These are phyloP conservation scores for Diutina ranongensis DNA, from an alignment of 1,139 yeast genomes.

Conservation along the genomic window DNA sequence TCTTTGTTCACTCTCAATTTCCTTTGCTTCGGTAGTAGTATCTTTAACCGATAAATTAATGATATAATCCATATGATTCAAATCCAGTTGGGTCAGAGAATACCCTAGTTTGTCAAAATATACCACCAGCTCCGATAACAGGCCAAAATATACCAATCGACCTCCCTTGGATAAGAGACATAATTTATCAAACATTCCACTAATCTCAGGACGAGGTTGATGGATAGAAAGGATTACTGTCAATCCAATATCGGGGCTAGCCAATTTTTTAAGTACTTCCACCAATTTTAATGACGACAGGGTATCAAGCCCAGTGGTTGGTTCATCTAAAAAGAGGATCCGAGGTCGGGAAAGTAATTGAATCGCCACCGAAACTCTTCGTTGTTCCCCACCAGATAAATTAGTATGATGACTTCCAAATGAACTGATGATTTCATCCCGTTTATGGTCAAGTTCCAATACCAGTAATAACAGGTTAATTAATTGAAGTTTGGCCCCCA, in stretches of 20 bases:
- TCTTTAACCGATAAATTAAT: constrained; percentile 68
- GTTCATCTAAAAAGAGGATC: constrained; percentile 70
- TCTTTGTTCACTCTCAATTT: constrained; percentile 29
- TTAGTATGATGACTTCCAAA: constrained; percentile 39
- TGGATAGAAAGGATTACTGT: constrained; percentile 70
- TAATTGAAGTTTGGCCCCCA: constrained; percentile 29
- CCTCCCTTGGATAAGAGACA: constrained; percentile 67
- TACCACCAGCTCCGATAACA: constrained; percentile 27
- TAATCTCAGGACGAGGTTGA: constrained; percentile 75
- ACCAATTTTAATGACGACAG: constrained; percentile 60
- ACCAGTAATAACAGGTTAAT: constrained; percentile 50
- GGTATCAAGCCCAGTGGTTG: constrained; percentile 83
- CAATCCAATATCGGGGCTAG: constrained; percentile 40
- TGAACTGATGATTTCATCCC: constrained; percentile 44
- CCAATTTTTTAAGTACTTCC: constrained; percentile 45
- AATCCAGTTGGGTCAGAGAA: not conserved
- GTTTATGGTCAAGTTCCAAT: constrained; percentile 51
- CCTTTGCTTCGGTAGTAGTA: constrained; percentile 30
- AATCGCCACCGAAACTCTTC: constrained; percentile 68
- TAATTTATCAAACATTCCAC: constrained; percentile 52
- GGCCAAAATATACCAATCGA: constrained; percentile 48
- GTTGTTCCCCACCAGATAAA: constrained; percentile 77
- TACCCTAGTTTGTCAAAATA: constrained; percentile 46
- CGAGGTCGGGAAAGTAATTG: constrained; percentile 72
- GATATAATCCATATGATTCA: constrained; percentile 17